Base-by-base conservation (phyloP, 2,329 filamentous ascomycete species). In the Fusarium lyarnte region DNA sequence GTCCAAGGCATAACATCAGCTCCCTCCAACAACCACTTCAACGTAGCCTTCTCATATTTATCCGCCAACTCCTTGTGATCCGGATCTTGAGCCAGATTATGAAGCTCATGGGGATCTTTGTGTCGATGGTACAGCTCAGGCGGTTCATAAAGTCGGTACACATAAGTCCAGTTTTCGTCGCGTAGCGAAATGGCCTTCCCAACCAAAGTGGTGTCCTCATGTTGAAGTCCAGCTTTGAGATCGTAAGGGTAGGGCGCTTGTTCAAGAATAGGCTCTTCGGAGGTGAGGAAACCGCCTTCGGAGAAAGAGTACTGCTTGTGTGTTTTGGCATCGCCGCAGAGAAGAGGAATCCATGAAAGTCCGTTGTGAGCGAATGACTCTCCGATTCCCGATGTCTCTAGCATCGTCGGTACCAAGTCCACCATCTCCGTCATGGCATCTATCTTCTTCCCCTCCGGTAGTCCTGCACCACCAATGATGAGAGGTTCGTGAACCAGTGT, bases 131-230 rank as follows among this genome's bases (percentile, higher is more conserved):
- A 86, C 19, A 86, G 73, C 79, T 86, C 85, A 0, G 79, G 72
- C 0, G 82, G 79, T 66, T 87, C 84, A 58, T 86, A 86, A 5
- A 86, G 41, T 2, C 84, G 78, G 54, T 86, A 86, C 1, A 87
- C 74, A 45, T 80, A 86, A 0, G 83, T 83, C 80, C 81, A 85
- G 2, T 79, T 73, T 55, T 80, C 70, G 39, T 81, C 76, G 1
- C 83, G 76, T 6, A 83, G 67, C 6, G 79, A 77, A 1, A 85
- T 80, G 2, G 82, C 81, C 54, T 85, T 86, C 0, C 84, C 84
- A 1, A 85, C 84, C 0, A 85, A 63, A 0, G 75, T 76, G 0
- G 83, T 83, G 52, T 86, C 82, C 16, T 84, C 79, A 63, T 86
- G 84, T 67, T 86, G 85, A 9, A 87, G 78, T 1, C 75, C 78